phyloP scores from a whole-genome alignment of 306 rosid species.

The Cicer yamashitae region DNA sequence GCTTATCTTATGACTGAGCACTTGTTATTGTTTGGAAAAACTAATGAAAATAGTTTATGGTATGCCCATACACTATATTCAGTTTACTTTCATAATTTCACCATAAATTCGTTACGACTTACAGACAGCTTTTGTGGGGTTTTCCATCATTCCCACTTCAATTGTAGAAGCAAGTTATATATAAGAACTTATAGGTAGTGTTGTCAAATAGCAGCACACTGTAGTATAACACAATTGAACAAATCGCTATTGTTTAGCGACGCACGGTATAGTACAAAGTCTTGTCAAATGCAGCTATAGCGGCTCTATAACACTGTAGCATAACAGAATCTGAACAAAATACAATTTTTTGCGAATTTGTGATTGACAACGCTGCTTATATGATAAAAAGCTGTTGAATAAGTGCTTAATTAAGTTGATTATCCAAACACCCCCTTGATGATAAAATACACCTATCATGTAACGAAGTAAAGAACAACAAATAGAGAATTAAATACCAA shows the following conservation, averaged over 20 bases:
- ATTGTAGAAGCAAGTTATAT: background rate
- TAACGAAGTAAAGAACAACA: slow-evolving; percentile 29
- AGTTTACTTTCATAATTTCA: background rate
- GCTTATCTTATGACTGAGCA: background rate
- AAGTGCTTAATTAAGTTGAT: background rate
- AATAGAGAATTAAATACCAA: slow-evolving; percentile 7
- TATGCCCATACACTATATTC: background rate
- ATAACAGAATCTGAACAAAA: too few species aligned
- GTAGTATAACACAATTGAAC: too few species aligned
- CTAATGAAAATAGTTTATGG: background rate
- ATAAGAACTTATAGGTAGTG: background rate
- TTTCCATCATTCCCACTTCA: background rate
- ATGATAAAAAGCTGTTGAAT: background rate
- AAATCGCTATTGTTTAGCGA: too few species aligned
- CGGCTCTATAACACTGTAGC: too few species aligned
- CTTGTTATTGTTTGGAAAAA: background rate
- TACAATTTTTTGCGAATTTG: too few species aligned
- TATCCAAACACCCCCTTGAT: background rate
- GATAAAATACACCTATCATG: slow-evolving; percentile 25
- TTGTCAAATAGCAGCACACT: too few species aligned
- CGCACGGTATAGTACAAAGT: too few species aligned
- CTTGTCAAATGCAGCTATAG: too few species aligned
- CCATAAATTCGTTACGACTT: background rate
- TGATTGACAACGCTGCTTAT: too few species aligned
- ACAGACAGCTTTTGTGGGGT: background rate